These are phyloP conservation scores for Talaromyces adpressus DNA, from an alignment of 495 filamentous ascomycete species.

Conservation along the genomic window DNA sequence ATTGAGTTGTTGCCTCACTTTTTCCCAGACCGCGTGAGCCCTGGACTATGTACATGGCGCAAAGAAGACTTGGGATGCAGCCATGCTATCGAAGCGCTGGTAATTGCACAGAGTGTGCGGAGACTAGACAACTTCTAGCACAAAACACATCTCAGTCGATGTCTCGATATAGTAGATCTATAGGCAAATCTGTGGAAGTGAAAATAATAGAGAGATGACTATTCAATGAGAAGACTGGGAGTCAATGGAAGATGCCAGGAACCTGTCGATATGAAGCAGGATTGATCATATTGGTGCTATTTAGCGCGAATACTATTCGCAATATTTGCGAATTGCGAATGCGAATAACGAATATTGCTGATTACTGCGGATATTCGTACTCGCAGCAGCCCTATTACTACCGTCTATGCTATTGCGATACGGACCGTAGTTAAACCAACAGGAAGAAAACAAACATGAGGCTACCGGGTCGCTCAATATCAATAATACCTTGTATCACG, in stretches of 20 bases:
- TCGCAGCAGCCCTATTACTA: no score
- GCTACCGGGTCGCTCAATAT: no score
- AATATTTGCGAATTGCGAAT: no score
- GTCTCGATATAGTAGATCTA: neutral
- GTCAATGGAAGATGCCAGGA: neutral
- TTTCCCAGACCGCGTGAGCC: neutral
- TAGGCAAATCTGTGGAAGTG: neutral
- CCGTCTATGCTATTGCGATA: no score
- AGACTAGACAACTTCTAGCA: neutral
- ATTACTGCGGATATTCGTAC: neutral
- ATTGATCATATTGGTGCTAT: neutral
- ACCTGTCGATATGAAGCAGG: neutral
- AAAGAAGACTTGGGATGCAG: neutral
- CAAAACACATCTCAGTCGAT: neutral
- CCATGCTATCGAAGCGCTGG: neutral
- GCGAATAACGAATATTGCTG: no score
- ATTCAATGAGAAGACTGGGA: neutral
- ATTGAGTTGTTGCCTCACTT: neutral
- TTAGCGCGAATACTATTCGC: no score
- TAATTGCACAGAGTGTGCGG: neutral
- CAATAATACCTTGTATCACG: no score
- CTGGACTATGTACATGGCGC: neutral
- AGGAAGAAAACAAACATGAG: no score
- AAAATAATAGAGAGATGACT: neutral
- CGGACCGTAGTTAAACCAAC: no score